Evolutionary conservation across 1,139 yeast genomes (phyloP).

Genomic region (Hemisphaericaspora subhashii): DNA sequence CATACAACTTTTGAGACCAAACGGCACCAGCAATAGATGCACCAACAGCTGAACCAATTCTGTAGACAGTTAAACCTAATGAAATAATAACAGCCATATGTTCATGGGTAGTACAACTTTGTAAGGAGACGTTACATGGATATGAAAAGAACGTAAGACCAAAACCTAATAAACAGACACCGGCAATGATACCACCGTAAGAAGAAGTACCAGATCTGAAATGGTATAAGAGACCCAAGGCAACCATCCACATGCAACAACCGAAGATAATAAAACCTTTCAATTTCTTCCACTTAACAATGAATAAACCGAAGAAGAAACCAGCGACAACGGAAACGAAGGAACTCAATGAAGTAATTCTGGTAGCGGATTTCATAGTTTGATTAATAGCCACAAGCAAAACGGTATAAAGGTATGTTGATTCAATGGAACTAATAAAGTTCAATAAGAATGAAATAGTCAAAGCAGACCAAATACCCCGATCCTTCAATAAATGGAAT

Average conservation of each 20-base stretch:
- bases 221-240: slow-evolving; percentile 35
- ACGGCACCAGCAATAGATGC: slow-evolving; percentile 39
- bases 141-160: slow-evolving; percentile 41
- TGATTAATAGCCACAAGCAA: slow-evolving; percentile 36
- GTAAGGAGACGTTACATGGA: slow-evolving; percentile 33
- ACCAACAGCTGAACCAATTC: slow-evolving; percentile 39
- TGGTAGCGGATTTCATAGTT: slow-evolving; percentile 32
- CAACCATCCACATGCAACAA: slow-evolving; percentile 34
- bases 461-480: slow-evolving; percentile 38
- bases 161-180: slow-evolving; percentile 32
- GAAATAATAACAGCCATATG: slow-evolving; percentile 39
- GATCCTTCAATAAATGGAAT: slow-evolving; percentile 30
- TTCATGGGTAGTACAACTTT: slow-evolving; percentile 37
- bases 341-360: slow-evolving; percentile 32
- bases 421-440: slow-evolving; percentile 31
- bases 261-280: slow-evolving; percentile 37
- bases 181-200: slow-evolving; percentile 36
- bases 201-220: slow-evolving; percentile 32
- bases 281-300: slow-evolving; percentile 30
- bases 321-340: slow-evolving; percentile 36
- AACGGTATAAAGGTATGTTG: slow-evolving; percentile 35
- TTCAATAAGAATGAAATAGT: slow-evolving; percentile 30
- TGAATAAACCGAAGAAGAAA: slow-evolving; percentile 32
- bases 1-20: slow-evolving; percentile 34
- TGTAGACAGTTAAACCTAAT: slow-evolving; percentile 31